Conservation (phyloP, 441 rosid species). For the Euphorbia schlechtendalii region DNA sequence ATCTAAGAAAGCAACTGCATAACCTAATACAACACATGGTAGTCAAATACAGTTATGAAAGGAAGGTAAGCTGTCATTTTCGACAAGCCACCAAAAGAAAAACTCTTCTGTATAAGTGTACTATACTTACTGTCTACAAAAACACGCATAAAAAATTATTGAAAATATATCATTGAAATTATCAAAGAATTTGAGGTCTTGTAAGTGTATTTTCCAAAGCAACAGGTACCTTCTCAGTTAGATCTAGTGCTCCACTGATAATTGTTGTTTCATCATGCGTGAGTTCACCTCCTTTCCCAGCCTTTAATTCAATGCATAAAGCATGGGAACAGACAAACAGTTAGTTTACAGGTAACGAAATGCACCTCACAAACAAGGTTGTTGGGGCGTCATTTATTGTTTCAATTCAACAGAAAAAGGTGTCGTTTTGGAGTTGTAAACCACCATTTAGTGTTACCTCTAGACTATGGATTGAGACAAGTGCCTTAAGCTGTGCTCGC, state of each 20-base stretch:
- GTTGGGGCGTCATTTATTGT: neutral
- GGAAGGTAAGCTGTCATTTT: neutral
- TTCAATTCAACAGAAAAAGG: neutral
- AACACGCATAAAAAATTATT: neutral
- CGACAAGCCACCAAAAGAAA: neutral
- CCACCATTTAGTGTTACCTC: constrained; percentile 47
- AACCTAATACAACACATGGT: no score
- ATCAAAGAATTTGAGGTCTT: constrained; percentile 1
- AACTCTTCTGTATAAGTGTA: neutral
- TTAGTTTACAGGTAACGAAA: constrained; percentile 21
- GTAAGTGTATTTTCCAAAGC: constrained; percentile 2
- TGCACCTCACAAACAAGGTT: neutral
- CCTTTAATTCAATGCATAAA: no score
- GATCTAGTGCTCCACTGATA: no score
- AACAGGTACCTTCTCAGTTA: constrained; percentile 76
- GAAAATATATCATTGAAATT: constrained; percentile 5
- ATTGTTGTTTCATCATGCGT: constrained; percentile 96
- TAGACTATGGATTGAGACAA: constrained; percentile 81
- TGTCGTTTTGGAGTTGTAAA: neutral
- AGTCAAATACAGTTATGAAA: neutral
- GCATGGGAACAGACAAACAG: constrained; percentile 10
- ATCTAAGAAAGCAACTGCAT: no score
- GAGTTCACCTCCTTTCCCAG: constrained; percentile 98
- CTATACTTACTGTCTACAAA: constrained; percentile 2
- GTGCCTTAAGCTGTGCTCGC: constrained; percentile 92